Conservation (phyloP, 169 alveolate species). For the Plasmodium ovale region DNA sequence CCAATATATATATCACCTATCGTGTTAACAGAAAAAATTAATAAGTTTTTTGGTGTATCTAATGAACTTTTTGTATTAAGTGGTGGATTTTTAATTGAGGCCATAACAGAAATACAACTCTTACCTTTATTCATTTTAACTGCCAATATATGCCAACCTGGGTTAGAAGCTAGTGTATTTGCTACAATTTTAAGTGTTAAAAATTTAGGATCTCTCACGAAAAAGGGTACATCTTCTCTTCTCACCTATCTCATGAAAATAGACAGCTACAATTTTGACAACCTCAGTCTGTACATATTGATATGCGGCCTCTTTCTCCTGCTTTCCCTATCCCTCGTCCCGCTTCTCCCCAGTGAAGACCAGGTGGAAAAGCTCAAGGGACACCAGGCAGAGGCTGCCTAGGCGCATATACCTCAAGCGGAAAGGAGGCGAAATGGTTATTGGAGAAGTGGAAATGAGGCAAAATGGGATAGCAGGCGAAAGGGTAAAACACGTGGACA, state of each 20-base stretch:
- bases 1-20: slow-evolving; percentile 88
- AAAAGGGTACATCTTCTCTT: slow-evolving; percentile 93
- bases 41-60: slow-evolving; percentile 90
- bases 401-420: no score
- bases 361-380: slow-evolving; percentile 37
- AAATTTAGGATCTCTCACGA: slow-evolving; percentile 92
- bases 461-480: no score
- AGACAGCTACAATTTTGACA: slow-evolving; percentile 91
- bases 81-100: slow-evolving; percentile 93
- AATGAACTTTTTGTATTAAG: slow-evolving; percentile 92
- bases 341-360: slow-evolving; percentile 46
- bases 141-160: slow-evolving; percentile 95
- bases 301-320: slow-evolving; percentile 86
- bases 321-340: slow-evolving; percentile 32
- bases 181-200: slow-evolving; percentile 95
- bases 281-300: slow-evolving; percentile 90
- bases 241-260: slow-evolving; percentile 91
- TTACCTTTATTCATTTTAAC: slow-evolving; percentile 96
- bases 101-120: slow-evolving; percentile 92
- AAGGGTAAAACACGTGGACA: no score
- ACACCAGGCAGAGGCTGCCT: not conserved
- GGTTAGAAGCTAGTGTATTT: slow-evolving; percentile 97
- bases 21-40: slow-evolving; percentile 90
- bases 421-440: no score
- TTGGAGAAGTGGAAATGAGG: no score